A percentile compares a stretch with the other conserved stretches of the same genome.
These are phyloP conservation scores for Simplicillium sp. DNA, from an alignment of 2,329 filamentous ascomycete species.

Conservation along the genomic window DNA sequence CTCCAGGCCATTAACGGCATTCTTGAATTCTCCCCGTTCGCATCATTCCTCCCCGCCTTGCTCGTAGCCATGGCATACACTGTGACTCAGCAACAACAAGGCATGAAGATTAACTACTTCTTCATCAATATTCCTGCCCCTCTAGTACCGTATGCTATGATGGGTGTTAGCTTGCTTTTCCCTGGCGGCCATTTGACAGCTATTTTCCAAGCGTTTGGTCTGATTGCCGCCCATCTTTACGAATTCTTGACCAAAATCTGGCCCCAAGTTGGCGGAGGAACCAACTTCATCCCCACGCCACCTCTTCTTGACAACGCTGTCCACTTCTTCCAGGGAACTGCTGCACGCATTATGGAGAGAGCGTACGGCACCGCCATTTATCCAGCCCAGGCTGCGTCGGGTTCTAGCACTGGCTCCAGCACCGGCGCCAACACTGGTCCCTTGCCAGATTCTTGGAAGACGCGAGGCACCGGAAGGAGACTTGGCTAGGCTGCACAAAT, in stretches of 20 bases:
- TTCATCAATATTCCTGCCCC: conserved; percentile 78
- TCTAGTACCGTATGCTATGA: conserved; percentile 70
- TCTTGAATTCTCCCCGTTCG: conserved; percentile 18
- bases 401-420: neutral
- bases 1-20: conserved; percentile 18
- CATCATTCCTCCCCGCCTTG: conserved; percentile 52
- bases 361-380: neutral
- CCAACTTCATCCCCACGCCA: conserved; percentile 68
- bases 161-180: conserved; percentile 64
- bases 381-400: neutral
- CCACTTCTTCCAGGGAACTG: conserved; percentile 20
- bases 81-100: conserved; percentile 75
- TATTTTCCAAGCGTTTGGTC: conserved; percentile 61
- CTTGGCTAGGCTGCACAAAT: conserved; percentile 33
- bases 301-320: conserved; percentile 60
- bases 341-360: neutral
- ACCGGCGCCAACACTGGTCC: conserved; percentile 26
- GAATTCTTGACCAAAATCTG: conserved; percentile 85
- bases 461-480: conserved; percentile 51
- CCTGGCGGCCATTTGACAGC: conserved; percentile 42
- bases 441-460: conserved; percentile 55
- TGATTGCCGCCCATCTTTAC: conserved; percentile 80
- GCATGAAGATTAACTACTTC: conserved; percentile 66
- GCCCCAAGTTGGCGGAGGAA: conserved; percentile 79
- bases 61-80: conserved; percentile 77